A percentile compares a stretch with the other conserved stretches of the same genome.
Evolutionary conservation across 1,139 yeast genomes (phyloP).

Genomic region (Diutina sp.): DNA sequence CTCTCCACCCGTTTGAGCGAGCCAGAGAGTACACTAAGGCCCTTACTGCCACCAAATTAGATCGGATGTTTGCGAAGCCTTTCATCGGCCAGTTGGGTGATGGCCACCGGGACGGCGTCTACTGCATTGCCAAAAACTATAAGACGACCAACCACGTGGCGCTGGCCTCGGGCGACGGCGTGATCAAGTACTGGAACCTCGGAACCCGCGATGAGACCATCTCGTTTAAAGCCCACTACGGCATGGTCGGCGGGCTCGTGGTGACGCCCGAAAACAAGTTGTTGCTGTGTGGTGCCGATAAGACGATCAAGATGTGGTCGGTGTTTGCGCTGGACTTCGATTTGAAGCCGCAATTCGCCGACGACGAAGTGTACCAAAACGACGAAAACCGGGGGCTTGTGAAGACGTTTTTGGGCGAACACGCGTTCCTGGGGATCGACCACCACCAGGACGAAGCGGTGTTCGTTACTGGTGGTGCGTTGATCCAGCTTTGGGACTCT

Average conservation of each 20-base stretch:
- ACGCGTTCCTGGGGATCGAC: constrained; percentile 76
- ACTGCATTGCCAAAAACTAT: constrained; percentile 72
- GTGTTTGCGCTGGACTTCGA: constrained; percentile 29
- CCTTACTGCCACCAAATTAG: constrained; percentile 86
- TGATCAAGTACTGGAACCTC: constrained; percentile 86
- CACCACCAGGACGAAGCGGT: constrained; percentile 64
- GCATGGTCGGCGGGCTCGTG: constrained; percentile 77
- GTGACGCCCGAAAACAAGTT: constrained; percentile 50
- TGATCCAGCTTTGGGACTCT: constrained; percentile 83
- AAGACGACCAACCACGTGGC: constrained; percentile 63
- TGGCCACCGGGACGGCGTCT: constrained; percentile 96
- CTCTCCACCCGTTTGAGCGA: constrained; percentile 91
- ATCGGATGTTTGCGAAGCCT: constrained; percentile 95
- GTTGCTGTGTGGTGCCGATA: constrained; percentile 85
- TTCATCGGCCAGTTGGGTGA: constrained; percentile 89
- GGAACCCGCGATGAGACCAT: constrained; percentile 59
- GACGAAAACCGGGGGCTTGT: constrained; percentile 29
- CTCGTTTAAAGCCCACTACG: constrained; percentile 81
- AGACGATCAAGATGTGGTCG: constrained; percentile 78
- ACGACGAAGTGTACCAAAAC: constrained; percentile 7
- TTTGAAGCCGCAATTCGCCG: constrained; percentile 15
- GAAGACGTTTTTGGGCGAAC: constrained; percentile 73
- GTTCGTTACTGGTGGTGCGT: constrained; percentile 90
- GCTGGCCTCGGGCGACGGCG: constrained; percentile 92
- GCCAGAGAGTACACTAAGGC: constrained; percentile 96